These are phyloP conservation scores for Fusarium oligoseptatum DNA, from an alignment of 2,329 filamentous ascomycete genomes.

Conservation along the genomic window DNA sequence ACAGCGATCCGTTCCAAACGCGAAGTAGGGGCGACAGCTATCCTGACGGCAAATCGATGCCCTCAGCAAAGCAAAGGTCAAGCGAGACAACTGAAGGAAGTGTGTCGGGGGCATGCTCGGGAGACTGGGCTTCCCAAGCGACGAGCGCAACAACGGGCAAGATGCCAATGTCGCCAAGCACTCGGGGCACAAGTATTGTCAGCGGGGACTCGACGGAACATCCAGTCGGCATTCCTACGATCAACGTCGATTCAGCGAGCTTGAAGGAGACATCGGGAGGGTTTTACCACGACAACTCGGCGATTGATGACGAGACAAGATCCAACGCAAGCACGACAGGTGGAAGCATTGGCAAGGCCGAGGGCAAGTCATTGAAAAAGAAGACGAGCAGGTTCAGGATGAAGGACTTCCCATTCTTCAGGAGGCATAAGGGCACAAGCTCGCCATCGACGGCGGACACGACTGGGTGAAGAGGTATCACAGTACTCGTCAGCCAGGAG, in stretches of 20 bases:
- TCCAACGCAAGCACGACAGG: slow-evolving; percentile 50
- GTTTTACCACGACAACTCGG: slow-evolving; percentile 40
- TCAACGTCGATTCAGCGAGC: slow-evolving; percentile 56
- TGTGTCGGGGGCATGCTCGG: slow-evolving; percentile 64
- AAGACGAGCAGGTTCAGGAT: slow-evolving; percentile 74
- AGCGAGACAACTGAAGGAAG: slow-evolving; percentile 75
- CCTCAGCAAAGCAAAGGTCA: slow-evolving; percentile 65
- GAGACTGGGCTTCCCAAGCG: slow-evolving; percentile 73
- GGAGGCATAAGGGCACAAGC: slow-evolving; percentile 62
- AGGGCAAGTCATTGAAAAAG: slow-evolving; percentile 68
- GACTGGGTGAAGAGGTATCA: slow-evolving; percentile 47
- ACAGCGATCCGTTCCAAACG: slow-evolving; percentile 63
- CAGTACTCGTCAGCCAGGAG: slow-evolving; percentile 28
- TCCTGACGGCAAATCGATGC: slow-evolving; percentile 55
- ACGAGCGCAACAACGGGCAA: slow-evolving; percentile 74
- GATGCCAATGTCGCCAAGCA: slow-evolving; percentile 75
- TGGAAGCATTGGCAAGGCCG: slow-evolving; percentile 61
- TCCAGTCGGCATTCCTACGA: slow-evolving; percentile 57
- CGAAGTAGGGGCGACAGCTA: slow-evolving; percentile 49
- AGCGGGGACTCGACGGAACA: slow-evolving; percentile 70
- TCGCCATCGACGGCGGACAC: slow-evolving; percentile 52
- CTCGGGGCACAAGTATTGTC: slow-evolving; percentile 74
- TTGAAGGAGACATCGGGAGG: slow-evolving; percentile 49
- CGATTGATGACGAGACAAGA: slow-evolving; percentile 49
- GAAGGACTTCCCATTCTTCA: slow-evolving; percentile 70